Percentiles rank a stretch among this genome's conserved stretches.
phyloP scores from a whole-genome alignment of 768 basidiomycete species.

The Collybiopsis luxurians region DNA sequence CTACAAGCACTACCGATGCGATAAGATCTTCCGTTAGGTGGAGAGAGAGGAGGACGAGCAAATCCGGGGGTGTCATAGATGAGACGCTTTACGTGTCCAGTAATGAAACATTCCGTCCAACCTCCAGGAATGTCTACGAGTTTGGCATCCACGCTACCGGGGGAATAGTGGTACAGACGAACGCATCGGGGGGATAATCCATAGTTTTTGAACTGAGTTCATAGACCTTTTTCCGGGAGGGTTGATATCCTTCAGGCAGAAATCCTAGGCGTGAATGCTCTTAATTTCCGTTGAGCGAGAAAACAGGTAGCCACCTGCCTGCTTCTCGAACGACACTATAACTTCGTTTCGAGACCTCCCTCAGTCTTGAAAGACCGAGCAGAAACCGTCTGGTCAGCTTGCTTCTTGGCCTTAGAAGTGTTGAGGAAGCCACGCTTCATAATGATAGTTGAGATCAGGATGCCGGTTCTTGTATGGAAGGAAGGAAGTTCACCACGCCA shows the following conservation, averaged over 20 bases:
- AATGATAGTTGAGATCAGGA: background rate
- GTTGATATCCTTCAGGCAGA: too few species aligned
- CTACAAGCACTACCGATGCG: background rate
- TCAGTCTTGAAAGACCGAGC: too few species aligned
- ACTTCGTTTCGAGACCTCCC: background rate
- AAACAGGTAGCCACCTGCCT: slow-evolving; percentile 22
- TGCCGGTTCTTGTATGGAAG: too few species aligned
- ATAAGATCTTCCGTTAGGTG: background rate
- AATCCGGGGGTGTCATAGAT: background rate
- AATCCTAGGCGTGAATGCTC: too few species aligned
- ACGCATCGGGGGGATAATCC: background rate
- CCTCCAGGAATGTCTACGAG: background rate
- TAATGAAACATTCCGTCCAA: background rate
- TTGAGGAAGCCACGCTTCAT: slow-evolving; percentile 1
- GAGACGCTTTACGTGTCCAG: background rate
- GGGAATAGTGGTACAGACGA: background rate
- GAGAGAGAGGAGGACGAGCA: background rate
- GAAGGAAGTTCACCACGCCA: too few species aligned
- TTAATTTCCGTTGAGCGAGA: too few species aligned
- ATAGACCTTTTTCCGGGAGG: slow-evolving; percentile 12
- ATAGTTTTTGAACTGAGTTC: too few species aligned
- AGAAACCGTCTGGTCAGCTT: too few species aligned
- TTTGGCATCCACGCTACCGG: background rate
- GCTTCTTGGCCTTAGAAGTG: background rate
- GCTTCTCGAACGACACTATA: background rate